Conservation (phyloP, 495 filamentous ascomycete genomes). For the Pyrenopolyporus hunteri region DNA sequence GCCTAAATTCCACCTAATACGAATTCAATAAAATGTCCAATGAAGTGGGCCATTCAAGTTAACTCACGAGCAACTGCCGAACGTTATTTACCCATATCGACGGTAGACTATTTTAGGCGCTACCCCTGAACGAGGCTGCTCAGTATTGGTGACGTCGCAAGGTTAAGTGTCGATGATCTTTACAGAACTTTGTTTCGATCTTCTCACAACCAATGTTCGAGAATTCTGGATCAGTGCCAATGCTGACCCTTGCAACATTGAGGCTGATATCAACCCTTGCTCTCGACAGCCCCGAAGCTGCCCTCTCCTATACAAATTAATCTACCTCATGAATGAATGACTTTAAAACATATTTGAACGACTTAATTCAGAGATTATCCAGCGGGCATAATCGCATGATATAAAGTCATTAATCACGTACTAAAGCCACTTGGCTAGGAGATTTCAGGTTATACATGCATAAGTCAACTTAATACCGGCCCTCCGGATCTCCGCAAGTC, state of each 20-base stretch:
- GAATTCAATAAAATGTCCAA: background rate
- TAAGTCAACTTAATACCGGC: background rate
- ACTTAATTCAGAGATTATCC: background rate
- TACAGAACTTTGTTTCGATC: conserved; percentile 33
- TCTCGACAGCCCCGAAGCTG: background rate
- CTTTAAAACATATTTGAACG: conserved; percentile 8
- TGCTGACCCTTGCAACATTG: conserved; percentile 18
- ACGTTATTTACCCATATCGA: background rate
- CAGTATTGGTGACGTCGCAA: conserved; percentile 1
- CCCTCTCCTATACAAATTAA: background rate
- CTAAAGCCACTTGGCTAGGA: background rate
- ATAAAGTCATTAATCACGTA: background rate
- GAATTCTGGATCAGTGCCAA: conserved; percentile 24
- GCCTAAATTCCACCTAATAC: background rate
- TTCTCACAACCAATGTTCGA: conserved; percentile 28
- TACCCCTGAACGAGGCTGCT: conserved; percentile 11
- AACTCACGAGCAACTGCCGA: conserved; percentile 11
- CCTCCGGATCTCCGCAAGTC: background rate
- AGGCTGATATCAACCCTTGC: conserved; percentile 26
- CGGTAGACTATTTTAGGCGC: conserved; percentile 6
- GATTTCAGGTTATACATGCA: background rate
- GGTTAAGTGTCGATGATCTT: conserved; percentile 25
- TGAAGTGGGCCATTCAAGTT: background rate
- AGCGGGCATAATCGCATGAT: background rate
- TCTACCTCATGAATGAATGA: background rate